A percentile compares a stretch with the other conserved stretches of the same genome.
Conservation (phyloP, 345 rosid genomes). For the Aquilaria malaccensis region DNA sequence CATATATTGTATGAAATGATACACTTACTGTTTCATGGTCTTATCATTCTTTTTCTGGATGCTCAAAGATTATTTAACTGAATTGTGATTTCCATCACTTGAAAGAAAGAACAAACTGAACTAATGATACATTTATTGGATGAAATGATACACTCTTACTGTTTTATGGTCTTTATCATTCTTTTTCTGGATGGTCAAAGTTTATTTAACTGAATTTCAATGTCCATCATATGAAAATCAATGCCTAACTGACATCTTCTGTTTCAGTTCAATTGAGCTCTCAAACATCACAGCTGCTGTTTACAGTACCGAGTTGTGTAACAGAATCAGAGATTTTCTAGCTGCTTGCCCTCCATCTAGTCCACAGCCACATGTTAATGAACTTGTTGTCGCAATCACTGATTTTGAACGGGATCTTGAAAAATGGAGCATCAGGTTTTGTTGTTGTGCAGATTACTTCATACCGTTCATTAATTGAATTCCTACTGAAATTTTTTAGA, state of each 20-base stretch:
- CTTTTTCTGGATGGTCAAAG: background rate
- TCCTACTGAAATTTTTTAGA: too few relatives aligned
- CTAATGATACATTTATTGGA: background rate
- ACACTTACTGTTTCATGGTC: background rate
- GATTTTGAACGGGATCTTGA: slow-evolving; percentile 82
- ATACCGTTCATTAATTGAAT: too few relatives aligned
- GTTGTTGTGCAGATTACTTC: background rate
- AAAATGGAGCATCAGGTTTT: slow-evolving; percentile 79
- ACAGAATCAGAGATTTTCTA: slow-evolving; percentile 66
- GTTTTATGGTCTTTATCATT: background rate
- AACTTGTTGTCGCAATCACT: slow-evolving; percentile 75
- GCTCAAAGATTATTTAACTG: background rate
- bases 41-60: background rate
- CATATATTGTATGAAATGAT: background rate
- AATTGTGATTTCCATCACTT: too few relatives aligned
- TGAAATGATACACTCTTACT: background rate
- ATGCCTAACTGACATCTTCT: slow-evolving; percentile 1
- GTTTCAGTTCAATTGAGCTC: slow-evolving; percentile 82
- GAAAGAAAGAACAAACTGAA: too few relatives aligned
- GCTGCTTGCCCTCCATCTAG: slow-evolving; percentile 89
- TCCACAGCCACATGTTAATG: slow-evolving; percentile 76
- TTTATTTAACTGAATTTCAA: background rate
- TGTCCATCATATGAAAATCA: too few relatives aligned
- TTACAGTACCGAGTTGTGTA: slow-evolving; percentile 69
- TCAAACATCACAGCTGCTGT: slow-evolving; percentile 75